phyloP scores from a whole-genome alignment of 2,329 filamentous ascomycete species.

The Alternaria novae-zelandiae region DNA sequence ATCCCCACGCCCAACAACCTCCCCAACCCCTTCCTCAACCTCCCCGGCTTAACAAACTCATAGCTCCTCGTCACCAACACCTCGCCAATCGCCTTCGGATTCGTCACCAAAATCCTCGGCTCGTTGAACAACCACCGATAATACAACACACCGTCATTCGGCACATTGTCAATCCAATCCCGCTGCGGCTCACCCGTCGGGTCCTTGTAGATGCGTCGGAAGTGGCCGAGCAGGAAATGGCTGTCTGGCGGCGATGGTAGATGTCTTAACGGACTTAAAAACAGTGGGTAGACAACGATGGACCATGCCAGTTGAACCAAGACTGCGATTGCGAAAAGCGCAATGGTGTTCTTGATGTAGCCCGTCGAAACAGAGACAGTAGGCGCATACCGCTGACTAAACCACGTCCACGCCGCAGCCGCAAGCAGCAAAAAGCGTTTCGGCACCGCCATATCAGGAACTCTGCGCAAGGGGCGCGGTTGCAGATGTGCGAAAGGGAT shows the following conservation, averaged over 20 bases:
- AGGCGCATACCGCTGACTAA: slow-evolving; percentile 44
- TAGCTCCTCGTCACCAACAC: slow-evolving; percentile 59
- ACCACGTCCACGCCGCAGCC: slow-evolving; percentile 33
- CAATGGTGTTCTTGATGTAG: slow-evolving; percentile 48
- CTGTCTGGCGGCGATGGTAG: slow-evolving; percentile 58
- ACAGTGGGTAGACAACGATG: slow-evolving; percentile 63
- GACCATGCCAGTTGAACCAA: slow-evolving; percentile 48
- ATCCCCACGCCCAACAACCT: slow-evolving; percentile 73
- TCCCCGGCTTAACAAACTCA: slow-evolving; percentile 57
- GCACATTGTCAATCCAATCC: slow-evolving; percentile 60
- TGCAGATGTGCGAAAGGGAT: neutral
- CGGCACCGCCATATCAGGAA: slow-evolving; percentile 32
- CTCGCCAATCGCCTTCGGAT: slow-evolving; percentile 56
- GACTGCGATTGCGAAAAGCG: slow-evolving; percentile 50
- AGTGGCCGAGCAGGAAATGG: slow-evolving; percentile 52
- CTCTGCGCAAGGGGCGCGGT: neutral
- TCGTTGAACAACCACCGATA: slow-evolving; percentile 58
- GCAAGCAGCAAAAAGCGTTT: slow-evolving; percentile 37
- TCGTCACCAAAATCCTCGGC: slow-evolving; percentile 54
- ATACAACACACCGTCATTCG: slow-evolving; percentile 62
- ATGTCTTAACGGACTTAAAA: slow-evolving; percentile 64
- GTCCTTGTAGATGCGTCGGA: slow-evolving; percentile 49
- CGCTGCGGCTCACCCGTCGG: slow-evolving; percentile 54
- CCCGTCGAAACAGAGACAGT: slow-evolving; percentile 36
- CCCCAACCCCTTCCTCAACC: slow-evolving; percentile 61